A percentile compares a stretch with the other conserved stretches of the same genome.
Evolutionary conservation across 179 eudicot genomes (phyloP).

Genomic region (Beta corolliflora): DNA sequence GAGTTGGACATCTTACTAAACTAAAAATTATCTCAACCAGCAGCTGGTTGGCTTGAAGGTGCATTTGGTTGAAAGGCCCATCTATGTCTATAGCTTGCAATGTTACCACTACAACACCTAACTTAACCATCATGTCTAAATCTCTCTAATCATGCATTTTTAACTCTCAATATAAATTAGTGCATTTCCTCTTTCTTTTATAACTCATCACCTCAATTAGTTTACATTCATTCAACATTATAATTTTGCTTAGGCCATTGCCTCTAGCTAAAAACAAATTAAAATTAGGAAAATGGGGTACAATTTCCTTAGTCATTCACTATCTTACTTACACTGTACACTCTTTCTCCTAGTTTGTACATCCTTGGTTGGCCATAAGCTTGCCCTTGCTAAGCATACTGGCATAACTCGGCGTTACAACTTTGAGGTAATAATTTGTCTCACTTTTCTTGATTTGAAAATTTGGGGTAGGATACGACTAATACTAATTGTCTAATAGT

Average conservation of each 20-base stretch:
- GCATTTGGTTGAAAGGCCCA: slow-evolving; percentile 18
- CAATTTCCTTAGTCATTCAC: neutral
- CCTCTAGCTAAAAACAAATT: neutral
- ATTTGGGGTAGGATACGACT: neutral
- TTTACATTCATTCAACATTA: neutral
- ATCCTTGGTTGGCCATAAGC: neutral
- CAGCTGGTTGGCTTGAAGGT: slow-evolving; percentile 22
- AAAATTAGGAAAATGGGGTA: slow-evolving; percentile 2
- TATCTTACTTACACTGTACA: neutral
- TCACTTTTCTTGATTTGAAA: neutral
- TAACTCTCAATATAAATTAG: slow-evolving; percentile 6
- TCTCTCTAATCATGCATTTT: neutral
- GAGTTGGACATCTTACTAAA: slow-evolving; percentile 32
- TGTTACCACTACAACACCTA: slow-evolving; percentile 18
- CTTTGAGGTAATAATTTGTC: neutral
- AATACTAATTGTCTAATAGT: neutral
- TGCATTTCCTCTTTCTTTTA: slow-evolving; percentile 10
- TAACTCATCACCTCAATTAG: slow-evolving; percentile 5
- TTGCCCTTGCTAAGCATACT: slow-evolving; percentile 1
- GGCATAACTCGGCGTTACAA: slow-evolving; percentile 3
- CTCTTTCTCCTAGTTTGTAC: neutral
- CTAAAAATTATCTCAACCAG: slow-evolving; percentile 14
- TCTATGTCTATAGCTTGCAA: slow-evolving; percentile 19
- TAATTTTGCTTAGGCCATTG: neutral
- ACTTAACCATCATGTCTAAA: slow-evolving; percentile 4